Conservation (phyloP, 23 red algal genomes). For the Gracilariopsis chorda region DNA sequence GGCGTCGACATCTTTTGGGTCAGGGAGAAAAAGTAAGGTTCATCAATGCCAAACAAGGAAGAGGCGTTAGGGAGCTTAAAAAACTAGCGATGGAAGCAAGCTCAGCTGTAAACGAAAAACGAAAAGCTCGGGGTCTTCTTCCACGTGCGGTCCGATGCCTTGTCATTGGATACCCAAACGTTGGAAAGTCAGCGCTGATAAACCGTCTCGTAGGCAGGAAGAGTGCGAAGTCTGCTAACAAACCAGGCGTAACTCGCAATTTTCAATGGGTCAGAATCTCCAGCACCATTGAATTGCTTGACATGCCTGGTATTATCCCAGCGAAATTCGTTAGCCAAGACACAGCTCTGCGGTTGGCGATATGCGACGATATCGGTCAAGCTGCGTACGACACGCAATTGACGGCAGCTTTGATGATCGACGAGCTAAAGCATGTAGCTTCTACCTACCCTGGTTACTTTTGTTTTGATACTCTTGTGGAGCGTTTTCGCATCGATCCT, state of each 20-base stretch:
- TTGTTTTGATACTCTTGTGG: slow-evolving; percentile 34
- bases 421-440: slow-evolving; percentile 49
- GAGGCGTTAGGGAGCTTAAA: slow-evolving; percentile 74
- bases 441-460: slow-evolving; percentile 36
- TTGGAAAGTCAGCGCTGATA: slow-evolving; percentile 98
- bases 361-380: slow-evolving; percentile 96
- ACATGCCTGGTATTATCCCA: slow-evolving; percentile 96
- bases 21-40: slow-evolving; percentile 51
- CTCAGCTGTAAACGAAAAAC: slow-evolving; percentile 74
- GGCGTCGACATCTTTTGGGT: slow-evolving; percentile 48
- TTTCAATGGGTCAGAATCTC: slow-evolving; percentile 92
- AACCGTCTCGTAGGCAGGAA: slow-evolving; percentile 83
- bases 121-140: slow-evolving; percentile 72
- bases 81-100: slow-evolving; percentile 60
- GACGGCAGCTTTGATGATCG: slow-evolving; percentile 69
- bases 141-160: slow-evolving; percentile 74
- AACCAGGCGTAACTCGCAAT: slow-evolving; percentile 91
- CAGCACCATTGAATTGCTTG: slow-evolving; percentile 86
- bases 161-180: slow-evolving; percentile 98
- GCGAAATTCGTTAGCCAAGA: slow-evolving; percentile 82
- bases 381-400: slow-evolving; percentile 90
- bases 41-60: slow-evolving; percentile 71
- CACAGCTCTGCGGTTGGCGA: slow-evolving; percentile 71
- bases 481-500: slow-evolving; percentile 47
- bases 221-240: slow-evolving; percentile 82